These are phyloP conservation scores for Achaetomium macrosporum DNA, from an alignment of 2,329 filamentous ascomycete species.

Conservation along the genomic window DNA sequence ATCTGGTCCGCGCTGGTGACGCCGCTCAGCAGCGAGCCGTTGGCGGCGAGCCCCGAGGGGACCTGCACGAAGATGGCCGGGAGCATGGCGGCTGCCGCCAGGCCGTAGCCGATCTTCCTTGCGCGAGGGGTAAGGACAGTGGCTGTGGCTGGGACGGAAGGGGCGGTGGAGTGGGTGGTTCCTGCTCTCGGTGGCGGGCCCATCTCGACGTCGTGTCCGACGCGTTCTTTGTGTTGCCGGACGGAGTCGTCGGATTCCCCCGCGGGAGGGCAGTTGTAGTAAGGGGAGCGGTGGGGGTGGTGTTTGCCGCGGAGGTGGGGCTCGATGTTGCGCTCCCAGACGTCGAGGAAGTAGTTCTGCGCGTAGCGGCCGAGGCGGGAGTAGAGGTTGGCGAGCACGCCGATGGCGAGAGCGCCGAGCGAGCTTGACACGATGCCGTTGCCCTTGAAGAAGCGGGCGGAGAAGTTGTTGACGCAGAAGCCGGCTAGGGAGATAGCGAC, in stretches of 20 bases:
- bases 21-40: slow-evolving; percentile 53
- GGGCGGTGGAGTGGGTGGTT: neutral
- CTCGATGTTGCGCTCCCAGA: slow-evolving; percentile 47
- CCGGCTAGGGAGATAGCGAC: slow-evolving; percentile 65
- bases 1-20: slow-evolving; percentile 52
- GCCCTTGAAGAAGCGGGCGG: slow-evolving; percentile 56
- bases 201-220: slow-evolving; percentile 15
- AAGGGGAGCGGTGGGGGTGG: slow-evolving; percentile 4
- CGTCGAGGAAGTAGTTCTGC: slow-evolving; percentile 49
- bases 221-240: slow-evolving; percentile 7
- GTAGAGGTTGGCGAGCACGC: slow-evolving; percentile 73
- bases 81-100: slow-evolving; percentile 78
- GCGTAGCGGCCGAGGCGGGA: slow-evolving; percentile 57
- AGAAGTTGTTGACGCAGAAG: slow-evolving; percentile 71
- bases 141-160: slow-evolving; percentile 3
- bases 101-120: slow-evolving; percentile 60
- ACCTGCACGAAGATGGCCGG: slow-evolving; percentile 77
- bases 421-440: slow-evolving; percentile 74
- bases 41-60: slow-evolving; percentile 55
- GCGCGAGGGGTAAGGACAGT: slow-evolving; percentile 26
- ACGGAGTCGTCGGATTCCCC: slow-evolving; percentile 16
- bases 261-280: slow-evolving; percentile 11
- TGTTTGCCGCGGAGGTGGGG: slow-evolving; percentile 32
- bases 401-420: slow-evolving; percentile 69
- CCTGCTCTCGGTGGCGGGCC: slow-evolving; percentile 6